These are phyloP conservation scores for Pyricularia sp. DNA, from an alignment of 2,329 filamentous ascomycete genomes.

Conservation along the genomic window DNA sequence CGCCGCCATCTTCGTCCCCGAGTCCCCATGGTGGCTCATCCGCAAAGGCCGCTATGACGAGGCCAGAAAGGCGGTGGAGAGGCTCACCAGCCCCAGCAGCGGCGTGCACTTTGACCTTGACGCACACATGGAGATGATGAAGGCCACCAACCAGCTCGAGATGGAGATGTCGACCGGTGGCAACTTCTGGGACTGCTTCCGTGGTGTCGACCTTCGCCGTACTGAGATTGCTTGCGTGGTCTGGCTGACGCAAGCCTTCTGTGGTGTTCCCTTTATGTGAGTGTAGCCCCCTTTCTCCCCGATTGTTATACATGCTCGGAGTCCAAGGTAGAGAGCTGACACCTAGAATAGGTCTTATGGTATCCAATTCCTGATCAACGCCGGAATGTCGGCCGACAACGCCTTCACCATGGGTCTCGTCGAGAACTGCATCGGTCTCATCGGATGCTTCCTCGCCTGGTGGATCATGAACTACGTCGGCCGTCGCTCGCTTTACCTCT, in stretches of 20 bases:
- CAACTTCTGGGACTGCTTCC: constrained; percentile 28
- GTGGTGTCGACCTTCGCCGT: constrained; percentile 22
- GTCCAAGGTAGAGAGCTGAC: not conserved
- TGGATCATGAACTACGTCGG: constrained; percentile 5
- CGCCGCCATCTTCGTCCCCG: constrained; percentile 32
- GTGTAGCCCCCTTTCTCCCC: not conserved
- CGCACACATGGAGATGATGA: constrained; percentile 39
- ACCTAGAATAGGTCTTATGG: constrained; percentile 10
- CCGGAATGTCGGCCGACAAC: constrained; percentile 16
- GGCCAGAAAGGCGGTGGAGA: constrained; percentile 24
- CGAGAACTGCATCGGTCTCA: constrained; percentile 16
- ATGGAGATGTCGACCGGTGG: constrained; percentile 14
- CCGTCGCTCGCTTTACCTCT: constrained; percentile 10
- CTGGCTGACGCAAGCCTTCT: constrained; percentile 12
- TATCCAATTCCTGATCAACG: constrained; percentile 8
- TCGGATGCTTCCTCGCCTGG: constrained; percentile 6
- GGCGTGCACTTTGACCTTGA: constrained; percentile 24
- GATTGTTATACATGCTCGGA: not conserved
- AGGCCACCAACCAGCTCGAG: constrained; percentile 27
- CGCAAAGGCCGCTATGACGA: constrained; percentile 27
- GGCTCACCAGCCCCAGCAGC: constrained; percentile 25
- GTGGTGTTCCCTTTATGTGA: constrained; percentile 11
- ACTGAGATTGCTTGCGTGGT: constrained; percentile 7
- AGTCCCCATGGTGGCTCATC: constrained; percentile 38
- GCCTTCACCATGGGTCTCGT: constrained; percentile 19